A percentile compares a stretch with the other conserved stretches of the same genome.
phyloP scores from a whole-genome alignment of 805 yeast genomes.

The Candida succiphila region DNA sequence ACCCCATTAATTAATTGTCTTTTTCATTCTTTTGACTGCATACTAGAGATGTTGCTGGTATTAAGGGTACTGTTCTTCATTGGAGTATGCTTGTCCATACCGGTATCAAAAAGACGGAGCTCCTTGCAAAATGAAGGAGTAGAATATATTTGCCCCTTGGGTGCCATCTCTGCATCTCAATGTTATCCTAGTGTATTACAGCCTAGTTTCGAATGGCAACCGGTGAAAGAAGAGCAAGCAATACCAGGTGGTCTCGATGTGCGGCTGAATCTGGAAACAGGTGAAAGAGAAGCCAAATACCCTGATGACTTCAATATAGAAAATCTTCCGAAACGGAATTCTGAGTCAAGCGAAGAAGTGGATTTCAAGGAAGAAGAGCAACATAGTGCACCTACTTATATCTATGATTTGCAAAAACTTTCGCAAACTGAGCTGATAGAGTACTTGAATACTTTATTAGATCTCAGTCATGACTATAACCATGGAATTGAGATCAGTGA shows the following conservation, averaged over 20 bases:
- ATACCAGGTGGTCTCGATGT: conserved; percentile 78
- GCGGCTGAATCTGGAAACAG: conserved; percentile 64
- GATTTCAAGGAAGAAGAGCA: neutral
- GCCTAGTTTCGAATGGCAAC: conserved; percentile 63
- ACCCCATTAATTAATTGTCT: too few species aligned
- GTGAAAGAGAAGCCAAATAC: conserved; percentile 61
- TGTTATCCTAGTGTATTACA: conserved; percentile 59
- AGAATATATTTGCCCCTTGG: conserved; percentile 29
- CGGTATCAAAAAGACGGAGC: neutral
- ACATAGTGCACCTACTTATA: too few species aligned
- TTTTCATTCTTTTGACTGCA: too few species aligned
- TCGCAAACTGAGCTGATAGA: too few species aligned
- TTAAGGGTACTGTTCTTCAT: too few species aligned
- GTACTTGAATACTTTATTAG: too few species aligned
- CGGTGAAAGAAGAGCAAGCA: conserved; percentile 57
- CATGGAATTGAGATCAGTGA: conserved; percentile 41
- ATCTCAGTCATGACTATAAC: conserved; percentile 58
- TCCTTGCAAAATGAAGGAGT: neutral
- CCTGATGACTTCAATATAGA: neutral
- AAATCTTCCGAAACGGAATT: too few species aligned
- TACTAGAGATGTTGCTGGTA: too few species aligned
- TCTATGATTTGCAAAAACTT: too few species aligned
- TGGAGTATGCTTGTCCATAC: neutral
- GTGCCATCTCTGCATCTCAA: conserved; percentile 26
- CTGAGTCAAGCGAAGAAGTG: neutral